Conservation (phyloP, 2,329 filamentous ascomycete species). For the Arthrobotrys sphaeroides region DNA sequence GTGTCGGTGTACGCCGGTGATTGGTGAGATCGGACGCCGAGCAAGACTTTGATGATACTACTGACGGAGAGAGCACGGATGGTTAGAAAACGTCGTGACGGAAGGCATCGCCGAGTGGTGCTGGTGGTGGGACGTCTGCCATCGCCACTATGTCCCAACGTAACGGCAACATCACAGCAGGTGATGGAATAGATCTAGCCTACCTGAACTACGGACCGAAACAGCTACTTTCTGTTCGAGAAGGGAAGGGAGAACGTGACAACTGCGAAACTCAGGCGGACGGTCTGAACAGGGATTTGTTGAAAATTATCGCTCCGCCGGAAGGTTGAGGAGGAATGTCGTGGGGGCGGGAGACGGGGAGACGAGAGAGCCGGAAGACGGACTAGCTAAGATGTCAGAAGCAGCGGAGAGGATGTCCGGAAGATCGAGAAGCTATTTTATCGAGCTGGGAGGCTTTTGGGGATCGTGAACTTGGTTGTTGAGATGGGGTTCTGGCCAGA, state of each 20-base stretch:
- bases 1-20: slow-evolving; percentile 16
- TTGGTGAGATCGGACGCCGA: background rate
- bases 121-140: background rate
- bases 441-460: background rate
- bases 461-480: slow-evolving; percentile 13
- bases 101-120: background rate
- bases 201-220: slow-evolving; percentile 47
- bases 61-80: slow-evolving; percentile 8
- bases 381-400: slow-evolving; percentile 20
- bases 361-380: slow-evolving; percentile 26
- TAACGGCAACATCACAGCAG: background rate
- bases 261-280: slow-evolving; percentile 34
- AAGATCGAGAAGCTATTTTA: background rate
- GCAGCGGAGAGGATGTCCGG: slow-evolving; percentile 1
- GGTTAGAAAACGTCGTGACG: slow-evolving; percentile 14
- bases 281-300: slow-evolving; percentile 36
- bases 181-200: slow-evolving; percentile 32
- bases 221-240: slow-evolving; percentile 32
- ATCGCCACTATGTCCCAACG: slow-evolving; percentile 5
- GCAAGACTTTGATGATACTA: slow-evolving; percentile 13
- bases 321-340: slow-evolving; percentile 48
- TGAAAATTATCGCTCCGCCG: slow-evolving; percentile 49
- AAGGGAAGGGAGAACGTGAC: slow-evolving; percentile 49
- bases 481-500: slow-evolving; percentile 40
- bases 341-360: slow-evolving; percentile 20